These are phyloP conservation scores for Pouteria campechiana DNA, from an alignment of 179 eudicot species.

Conservation along the genomic window DNA sequence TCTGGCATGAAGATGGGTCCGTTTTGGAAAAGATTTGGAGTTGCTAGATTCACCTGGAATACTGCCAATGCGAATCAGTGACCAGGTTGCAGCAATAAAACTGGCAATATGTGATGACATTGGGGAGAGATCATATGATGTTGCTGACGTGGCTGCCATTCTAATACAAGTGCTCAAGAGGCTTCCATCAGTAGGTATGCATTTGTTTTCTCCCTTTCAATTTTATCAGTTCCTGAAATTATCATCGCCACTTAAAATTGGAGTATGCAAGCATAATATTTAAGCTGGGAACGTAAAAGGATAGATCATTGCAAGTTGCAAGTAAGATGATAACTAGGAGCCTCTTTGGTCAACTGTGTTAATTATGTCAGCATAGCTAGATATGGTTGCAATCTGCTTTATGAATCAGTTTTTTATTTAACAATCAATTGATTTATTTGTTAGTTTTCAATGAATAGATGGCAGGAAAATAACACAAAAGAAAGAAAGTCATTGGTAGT, in stretches of 20 bases:
- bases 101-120: constrained; percentile 99
- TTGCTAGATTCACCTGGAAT: constrained; percentile 95
- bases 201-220: constrained; percentile 3
- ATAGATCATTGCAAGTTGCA: no score
- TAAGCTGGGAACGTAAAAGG: no score
- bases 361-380: no score
- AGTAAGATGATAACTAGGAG: no score
- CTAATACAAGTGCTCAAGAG: constrained; percentile 77
- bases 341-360: no score
- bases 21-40: constrained; percentile 81
- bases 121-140: constrained; percentile 93
- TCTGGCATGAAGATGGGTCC: constrained; percentile 80
- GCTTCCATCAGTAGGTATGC: constrained; percentile 71
- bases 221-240: constrained; percentile 2
- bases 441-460: no score
- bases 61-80: constrained; percentile 90
- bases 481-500: no score
- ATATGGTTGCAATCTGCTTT: no score
- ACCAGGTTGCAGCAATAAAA: constrained; percentile 89
- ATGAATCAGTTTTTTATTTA: not conserved
- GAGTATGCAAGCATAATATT: no score
- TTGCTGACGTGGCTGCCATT: constrained; percentile 74
- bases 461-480: no score
- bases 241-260: not conserved
- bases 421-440: no score